These are phyloP conservation scores for Lyophyllum atratum DNA, from an alignment of 768 basidiomycete species.

Conservation along the genomic window DNA sequence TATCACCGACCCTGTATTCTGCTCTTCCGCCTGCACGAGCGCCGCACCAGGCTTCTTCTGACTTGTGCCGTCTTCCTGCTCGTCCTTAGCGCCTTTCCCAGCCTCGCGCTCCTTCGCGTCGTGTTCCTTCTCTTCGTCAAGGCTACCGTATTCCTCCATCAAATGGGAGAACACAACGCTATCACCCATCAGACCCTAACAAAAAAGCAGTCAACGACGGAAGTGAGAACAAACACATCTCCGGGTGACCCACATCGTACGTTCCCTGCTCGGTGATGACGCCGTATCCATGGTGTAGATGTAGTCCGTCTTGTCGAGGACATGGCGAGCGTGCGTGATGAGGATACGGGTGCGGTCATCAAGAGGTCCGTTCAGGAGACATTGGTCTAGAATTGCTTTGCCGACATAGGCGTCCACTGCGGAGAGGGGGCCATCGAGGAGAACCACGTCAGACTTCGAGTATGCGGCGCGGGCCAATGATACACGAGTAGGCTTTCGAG, in stretches of 20 bases:
- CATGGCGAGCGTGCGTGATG: conserved; percentile 61
- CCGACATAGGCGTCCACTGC: conserved; percentile 82
- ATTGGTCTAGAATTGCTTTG: conserved; percentile 62
- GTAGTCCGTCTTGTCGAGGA: conserved; percentile 58
- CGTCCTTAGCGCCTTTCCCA: background rate
- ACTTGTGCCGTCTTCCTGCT: conserved; percentile 14
- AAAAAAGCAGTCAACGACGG: background rate
- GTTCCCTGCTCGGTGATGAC: conserved; percentile 64
- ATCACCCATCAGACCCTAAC: conserved; percentile 45
- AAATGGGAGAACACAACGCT: conserved; percentile 48
- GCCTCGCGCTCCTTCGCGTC: conserved; percentile 13
- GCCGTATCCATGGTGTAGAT: conserved; percentile 66
- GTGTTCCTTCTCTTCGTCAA: conserved; percentile 32
- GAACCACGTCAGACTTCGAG: conserved; percentile 68
- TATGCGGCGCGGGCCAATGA: conserved; percentile 80
- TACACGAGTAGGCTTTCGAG: too few relatives aligned
- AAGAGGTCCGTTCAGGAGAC: conserved; percentile 55
- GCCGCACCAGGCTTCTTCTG: conserved; percentile 31
- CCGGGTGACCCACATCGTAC: conserved; percentile 44
- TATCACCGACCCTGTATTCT: conserved; percentile 52
- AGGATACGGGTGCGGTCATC: conserved; percentile 57
- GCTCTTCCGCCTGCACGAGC: conserved; percentile 59
- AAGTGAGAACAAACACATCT: too few relatives aligned
- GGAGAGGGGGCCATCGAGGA: conserved; percentile 81
- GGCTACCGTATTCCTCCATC: conserved; percentile 57